Evolutionary conservation across 2,329 filamentous ascomycete genomes (phyloP), one percentile per base, ranked within the genome.

Genomic region (Penicillium aurantiogriseum): DNA sequence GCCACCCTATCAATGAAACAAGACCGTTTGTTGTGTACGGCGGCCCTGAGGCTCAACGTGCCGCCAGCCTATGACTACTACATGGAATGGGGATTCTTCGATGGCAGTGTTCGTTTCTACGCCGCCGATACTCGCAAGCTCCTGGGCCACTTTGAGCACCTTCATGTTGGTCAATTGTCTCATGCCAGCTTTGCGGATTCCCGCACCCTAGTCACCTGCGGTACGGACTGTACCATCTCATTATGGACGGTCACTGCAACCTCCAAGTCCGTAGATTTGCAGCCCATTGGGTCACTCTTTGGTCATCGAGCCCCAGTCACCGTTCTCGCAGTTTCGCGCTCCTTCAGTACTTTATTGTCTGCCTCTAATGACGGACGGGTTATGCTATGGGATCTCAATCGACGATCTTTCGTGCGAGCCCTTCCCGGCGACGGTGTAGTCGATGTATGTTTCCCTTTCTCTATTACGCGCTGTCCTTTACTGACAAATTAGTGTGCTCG

Each of bases 41-140:
- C 90, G 17, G 87, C 92, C 0, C 91, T 96, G 74, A 85, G 91
- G 21, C 81, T 97, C 42, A 94, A 97, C 68, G 86, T 97, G 13
- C 89, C 92, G 0, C 92, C 93, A 0, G 78, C 80, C 49, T 96
- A 91, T 69, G 92, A 97, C 75, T 92, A 92, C 66, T 96, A 91
- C 68, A 83, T 97, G 64, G 92, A 97, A 76, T 97, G 93, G 93
- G 93, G 93, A 1, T 97, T 95, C 67, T 89, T 91, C 0, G 94
- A 99, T 73, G 91, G 90, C 66, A 95, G 91, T 64, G 84, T 99
- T 29, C 88, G 94, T 4, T 97, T 99, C 79, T 96, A 91, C 76
- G 85, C 89, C 54, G 87, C 88, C 47, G 91, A 96, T 64, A 90
- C 85, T 57, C 88, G 90, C 69, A 92, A 91, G 79, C 81, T 89